These are phyloP conservation scores for Dalbergia oliveri DNA, from an alignment of 306 rosid species.

Conservation along the genomic window DNA sequence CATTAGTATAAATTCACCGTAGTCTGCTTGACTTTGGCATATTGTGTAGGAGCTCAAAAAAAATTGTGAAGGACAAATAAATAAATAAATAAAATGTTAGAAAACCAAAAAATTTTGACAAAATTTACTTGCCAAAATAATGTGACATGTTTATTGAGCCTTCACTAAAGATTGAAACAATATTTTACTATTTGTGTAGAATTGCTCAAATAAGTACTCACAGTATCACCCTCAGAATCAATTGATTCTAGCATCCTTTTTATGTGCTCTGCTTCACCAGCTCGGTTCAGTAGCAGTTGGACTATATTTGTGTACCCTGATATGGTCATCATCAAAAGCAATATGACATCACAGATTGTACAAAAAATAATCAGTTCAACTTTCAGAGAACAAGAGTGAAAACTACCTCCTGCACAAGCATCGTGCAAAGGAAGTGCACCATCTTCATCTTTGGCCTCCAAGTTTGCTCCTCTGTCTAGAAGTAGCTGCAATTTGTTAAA, in stretches of 20 bases:
- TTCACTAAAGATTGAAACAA: too few relatives aligned
- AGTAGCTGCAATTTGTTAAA: slow-evolving; percentile 65
- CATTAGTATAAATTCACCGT: neutral
- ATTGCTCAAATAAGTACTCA: slow-evolving; percentile 53
- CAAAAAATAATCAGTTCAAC: neutral
- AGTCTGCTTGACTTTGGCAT: neutral
- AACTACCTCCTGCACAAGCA: slow-evolving; percentile 95
- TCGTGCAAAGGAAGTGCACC: slow-evolving; percentile 94
- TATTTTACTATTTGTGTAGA: too few relatives aligned
- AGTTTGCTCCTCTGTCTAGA: slow-evolving; percentile 82
- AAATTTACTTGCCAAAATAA: too few relatives aligned
- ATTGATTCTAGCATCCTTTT: slow-evolving; percentile 85
- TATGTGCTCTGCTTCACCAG: slow-evolving; percentile 55
- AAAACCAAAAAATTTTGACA: too few relatives aligned
- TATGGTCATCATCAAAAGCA: slow-evolving; percentile 14
- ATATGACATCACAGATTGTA: neutral
- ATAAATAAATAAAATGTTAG: neutral
- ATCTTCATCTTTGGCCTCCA: slow-evolving; percentile 82
- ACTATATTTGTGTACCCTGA: slow-evolving; percentile 81
- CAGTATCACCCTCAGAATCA: slow-evolving; percentile 94
- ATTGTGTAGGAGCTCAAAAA: slow-evolving; percentile 22
- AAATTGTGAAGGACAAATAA: neutral
- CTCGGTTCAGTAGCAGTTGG: slow-evolving; percentile 70
- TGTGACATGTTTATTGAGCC: too few relatives aligned
- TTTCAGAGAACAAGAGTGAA: neutral